phyloP scores from a whole-genome alignment of 345 rosid genomes.

The Raphanus raphanistrum region DNA sequence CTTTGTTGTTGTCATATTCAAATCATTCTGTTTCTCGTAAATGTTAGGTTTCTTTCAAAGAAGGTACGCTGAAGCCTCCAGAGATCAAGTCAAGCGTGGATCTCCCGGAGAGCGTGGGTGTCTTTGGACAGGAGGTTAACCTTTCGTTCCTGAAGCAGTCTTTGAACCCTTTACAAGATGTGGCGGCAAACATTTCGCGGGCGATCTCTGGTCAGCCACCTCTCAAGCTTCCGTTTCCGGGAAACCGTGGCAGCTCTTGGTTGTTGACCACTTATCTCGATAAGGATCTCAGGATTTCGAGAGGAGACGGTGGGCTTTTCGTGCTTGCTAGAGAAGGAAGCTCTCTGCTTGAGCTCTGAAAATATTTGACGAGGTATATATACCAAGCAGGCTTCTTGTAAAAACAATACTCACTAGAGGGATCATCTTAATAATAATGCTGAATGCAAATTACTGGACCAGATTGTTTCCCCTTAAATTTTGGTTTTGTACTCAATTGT shows the following conservation, averaged over 20 bases:
- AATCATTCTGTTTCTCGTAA: neutral
- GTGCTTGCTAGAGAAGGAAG: slow-evolving; percentile 89
- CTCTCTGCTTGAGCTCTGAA: slow-evolving; percentile 61
- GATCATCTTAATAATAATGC: slow-evolving; percentile 13
- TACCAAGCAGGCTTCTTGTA: slow-evolving; percentile 31
- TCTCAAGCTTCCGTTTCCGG: slow-evolving; percentile 81
- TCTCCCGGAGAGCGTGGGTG: slow-evolving; percentile 61
- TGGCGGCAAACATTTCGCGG: slow-evolving; percentile 64
- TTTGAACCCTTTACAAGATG: slow-evolving; percentile 71
- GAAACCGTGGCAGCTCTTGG: slow-evolving; percentile 69
- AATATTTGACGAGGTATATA: slow-evolving; percentile 29
- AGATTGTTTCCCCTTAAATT: neutral
- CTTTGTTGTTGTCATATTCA: too few relatives aligned
- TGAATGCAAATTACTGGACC: slow-evolving; percentile 19
- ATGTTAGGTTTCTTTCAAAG: slow-evolving; percentile 81
- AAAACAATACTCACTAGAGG: slow-evolving; percentile 6
- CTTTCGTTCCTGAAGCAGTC: slow-evolving; percentile 72
- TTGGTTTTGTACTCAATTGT: neutral
- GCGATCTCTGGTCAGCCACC: slow-evolving; percentile 81
- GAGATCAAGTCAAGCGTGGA: slow-evolving; percentile 73
- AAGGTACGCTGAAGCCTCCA: slow-evolving; percentile 79
- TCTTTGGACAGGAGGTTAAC: slow-evolving; percentile 79
- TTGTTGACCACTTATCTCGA: slow-evolving; percentile 88
- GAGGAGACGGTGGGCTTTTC: slow-evolving; percentile 96
- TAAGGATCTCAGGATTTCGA: slow-evolving; percentile 79